These are phyloP conservation scores for Paramecium sexaurelia DNA, from an alignment of 73 alveolate species.

Conservation along the genomic window DNA sequence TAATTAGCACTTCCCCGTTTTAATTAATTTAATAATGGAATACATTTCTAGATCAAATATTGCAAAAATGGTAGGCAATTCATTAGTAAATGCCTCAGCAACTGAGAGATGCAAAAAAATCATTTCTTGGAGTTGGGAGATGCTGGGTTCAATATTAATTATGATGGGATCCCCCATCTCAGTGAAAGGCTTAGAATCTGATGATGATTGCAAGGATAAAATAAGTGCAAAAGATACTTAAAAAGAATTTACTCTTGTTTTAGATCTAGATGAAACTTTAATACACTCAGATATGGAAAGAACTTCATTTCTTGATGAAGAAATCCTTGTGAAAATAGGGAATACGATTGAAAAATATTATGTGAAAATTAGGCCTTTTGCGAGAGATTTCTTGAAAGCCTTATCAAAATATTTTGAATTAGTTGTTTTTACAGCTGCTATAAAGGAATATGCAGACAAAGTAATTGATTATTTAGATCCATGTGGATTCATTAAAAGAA, in stretches of 20 bases:
- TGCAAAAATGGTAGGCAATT: background rate
- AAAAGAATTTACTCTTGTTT: conserved; percentile 63
- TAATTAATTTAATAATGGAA: background rate
- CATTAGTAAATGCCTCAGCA: background rate
- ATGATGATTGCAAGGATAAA: background rate
- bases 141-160: conserved; percentile 26
- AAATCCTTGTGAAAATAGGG: conserved; percentile 54
- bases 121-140: conserved; percentile 55
- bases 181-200: background rate
- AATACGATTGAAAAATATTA: conserved; percentile 36
- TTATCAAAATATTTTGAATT: conserved; percentile 64
- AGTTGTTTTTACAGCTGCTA: conserved; percentile 77
- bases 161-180: conserved; percentile 41
- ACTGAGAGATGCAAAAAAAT: background rate
- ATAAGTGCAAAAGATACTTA: background rate
- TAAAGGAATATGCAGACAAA: conserved; percentile 77
- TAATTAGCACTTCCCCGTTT: background rate
- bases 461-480: conserved; percentile 90
- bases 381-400: conserved; percentile 58
- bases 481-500: conserved; percentile 16
- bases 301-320: conserved; percentile 58
- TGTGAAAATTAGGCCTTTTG: conserved; percentile 74
- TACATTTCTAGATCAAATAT: conserved; percentile 17
- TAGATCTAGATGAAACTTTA: conserved; percentile 73
- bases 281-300: conserved; percentile 58